phyloP scores from a whole-genome alignment of 768 basidiomycete species.

The Trametes maxima region DNA sequence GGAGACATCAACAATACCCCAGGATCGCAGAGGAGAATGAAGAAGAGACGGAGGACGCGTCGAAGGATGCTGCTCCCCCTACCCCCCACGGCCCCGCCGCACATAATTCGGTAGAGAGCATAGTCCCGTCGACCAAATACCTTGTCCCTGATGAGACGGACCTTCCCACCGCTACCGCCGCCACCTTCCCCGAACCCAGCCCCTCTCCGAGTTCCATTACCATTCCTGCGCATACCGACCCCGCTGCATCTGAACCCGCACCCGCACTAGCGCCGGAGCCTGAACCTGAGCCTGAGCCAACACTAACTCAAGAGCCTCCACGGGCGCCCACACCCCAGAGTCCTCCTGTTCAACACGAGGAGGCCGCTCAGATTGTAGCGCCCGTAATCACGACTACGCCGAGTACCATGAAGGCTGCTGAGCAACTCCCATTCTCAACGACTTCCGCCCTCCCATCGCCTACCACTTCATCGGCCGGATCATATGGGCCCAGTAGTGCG shows the following conservation, averaged over 20 bases:
- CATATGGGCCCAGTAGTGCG: slow-evolving; percentile 26
- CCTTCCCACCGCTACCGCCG: slow-evolving; percentile 33
- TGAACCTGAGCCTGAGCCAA: slow-evolving; percentile 8
- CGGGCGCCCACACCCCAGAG: slow-evolving; percentile 11
- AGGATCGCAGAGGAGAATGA: slow-evolving; percentile 76
- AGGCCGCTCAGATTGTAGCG: background rate
- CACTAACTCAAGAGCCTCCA: slow-evolving; percentile 3
- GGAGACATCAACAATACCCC: slow-evolving; percentile 44
- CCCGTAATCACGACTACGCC: slow-evolving; percentile 15
- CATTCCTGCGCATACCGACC: background rate
- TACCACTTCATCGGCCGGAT: slow-evolving; percentile 25
- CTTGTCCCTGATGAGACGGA: slow-evolving; percentile 35
- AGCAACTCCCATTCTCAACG: slow-evolving; percentile 23
- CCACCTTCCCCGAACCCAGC: slow-evolving; percentile 28
- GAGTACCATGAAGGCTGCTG: slow-evolving; percentile 23
- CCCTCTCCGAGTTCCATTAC: slow-evolving; percentile 1
- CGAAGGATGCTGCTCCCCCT: background rate
- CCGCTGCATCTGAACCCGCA: background rate
- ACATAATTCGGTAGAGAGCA: slow-evolving; percentile 19
- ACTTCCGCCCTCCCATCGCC: slow-evolving; percentile 25
- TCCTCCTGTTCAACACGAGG: slow-evolving; percentile 14
- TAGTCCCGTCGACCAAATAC: slow-evolving; percentile 36
- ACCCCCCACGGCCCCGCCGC: background rate
- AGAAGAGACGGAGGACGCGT: slow-evolving; percentile 41
- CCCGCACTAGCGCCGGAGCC: slow-evolving; percentile 6